These are phyloP conservation scores for Xylogone sp. DNA, from an alignment of 2,329 filamentous ascomycete species.

Conservation along the genomic window DNA sequence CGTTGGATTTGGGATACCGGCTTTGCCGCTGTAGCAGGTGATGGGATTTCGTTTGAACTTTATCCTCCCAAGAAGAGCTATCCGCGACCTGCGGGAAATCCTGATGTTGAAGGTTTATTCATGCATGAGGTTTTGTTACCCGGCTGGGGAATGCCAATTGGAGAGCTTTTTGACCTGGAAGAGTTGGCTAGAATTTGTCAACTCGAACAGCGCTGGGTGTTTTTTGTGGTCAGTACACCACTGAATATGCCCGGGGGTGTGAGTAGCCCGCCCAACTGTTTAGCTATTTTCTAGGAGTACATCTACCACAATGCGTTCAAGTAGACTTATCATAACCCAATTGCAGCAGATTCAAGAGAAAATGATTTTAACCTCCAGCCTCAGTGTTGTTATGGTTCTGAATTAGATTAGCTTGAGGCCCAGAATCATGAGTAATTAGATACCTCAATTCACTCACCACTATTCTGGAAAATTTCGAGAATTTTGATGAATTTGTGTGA, in stretches of 20 bases:
- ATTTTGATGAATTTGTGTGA: conserved; percentile 28
- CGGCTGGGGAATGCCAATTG: conserved; percentile 45
- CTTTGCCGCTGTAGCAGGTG: conserved; percentile 29
- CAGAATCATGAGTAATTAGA: too few relatives aligned
- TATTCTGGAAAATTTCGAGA: conserved; percentile 2
- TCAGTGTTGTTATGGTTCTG: too few relatives aligned
- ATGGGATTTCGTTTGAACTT: conserved; percentile 33
- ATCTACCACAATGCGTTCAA: too few relatives aligned
- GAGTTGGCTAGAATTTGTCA: conserved; percentile 49
- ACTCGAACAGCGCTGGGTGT: conserved; percentile 50
- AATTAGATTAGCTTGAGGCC: too few relatives aligned
- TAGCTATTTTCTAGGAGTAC: conserved; percentile 34
- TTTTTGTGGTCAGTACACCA: conserved; percentile 58
- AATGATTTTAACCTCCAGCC: too few relatives aligned
- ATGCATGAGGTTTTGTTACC: conserved; percentile 35
- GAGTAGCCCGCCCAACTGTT: conserved; percentile 41
- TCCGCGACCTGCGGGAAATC: not conserved
- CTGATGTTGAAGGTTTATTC: not conserved
- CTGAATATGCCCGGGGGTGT: conserved; percentile 52
- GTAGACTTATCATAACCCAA: too few relatives aligned
- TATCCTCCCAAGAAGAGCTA: conserved; percentile 15
- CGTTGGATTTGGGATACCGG: conserved; percentile 29
- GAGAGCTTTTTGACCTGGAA: conserved; percentile 42
- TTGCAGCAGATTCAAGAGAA: too few relatives aligned
- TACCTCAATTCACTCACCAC: not conserved